Evolutionary conservation across 805 yeast genomes (phyloP).

Genomic region (Candida insectorum): DNA sequence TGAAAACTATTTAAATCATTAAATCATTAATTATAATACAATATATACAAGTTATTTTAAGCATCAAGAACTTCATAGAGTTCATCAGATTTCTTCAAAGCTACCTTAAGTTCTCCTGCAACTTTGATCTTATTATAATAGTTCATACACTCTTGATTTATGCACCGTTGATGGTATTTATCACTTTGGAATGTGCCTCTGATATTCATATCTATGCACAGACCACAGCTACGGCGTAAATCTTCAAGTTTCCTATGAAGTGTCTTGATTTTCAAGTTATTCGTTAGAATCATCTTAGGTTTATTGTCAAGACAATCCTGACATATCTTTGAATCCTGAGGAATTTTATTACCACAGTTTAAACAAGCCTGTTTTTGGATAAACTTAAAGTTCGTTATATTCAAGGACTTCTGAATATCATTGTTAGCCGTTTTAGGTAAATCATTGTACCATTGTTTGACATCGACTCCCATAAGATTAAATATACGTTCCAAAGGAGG

Average conservation of each 20-base stretch:
- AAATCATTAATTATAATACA: no score
- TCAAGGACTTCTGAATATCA: not conserved
- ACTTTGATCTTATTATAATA: conserved; percentile 10
- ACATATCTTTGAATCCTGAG: conserved; percentile 3
- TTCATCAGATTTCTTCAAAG: not conserved
- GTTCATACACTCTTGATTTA: conserved; percentile 12
- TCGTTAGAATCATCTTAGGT: conserved; percentile 1
- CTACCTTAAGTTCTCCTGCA: conserved; percentile 4
- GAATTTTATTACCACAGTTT: conserved; percentile 20
- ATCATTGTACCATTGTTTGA: conserved; percentile 70
- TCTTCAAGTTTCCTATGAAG: conserved; percentile 1
- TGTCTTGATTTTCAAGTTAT: conserved; percentile 2
- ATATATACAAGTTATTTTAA: not conserved
- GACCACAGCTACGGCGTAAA: conserved; percentile 4
- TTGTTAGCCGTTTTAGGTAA: conserved; percentile 43
- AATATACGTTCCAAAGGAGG: conserved; percentile 90
- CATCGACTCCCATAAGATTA: conserved; percentile 77
- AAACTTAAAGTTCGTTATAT: conserved; percentile 8
- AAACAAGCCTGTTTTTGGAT: conserved; percentile 20
- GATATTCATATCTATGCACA: conserved; percentile 4
- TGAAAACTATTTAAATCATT: no score
- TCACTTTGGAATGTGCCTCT: no score
- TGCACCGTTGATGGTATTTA: conserved; percentile 4
- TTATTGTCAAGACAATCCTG: conserved; percentile 3
- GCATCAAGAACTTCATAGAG: conserved; percentile 1